Evolutionary conservation across 331 rosid species (phyloP).

Genomic region (Rosa hybrid): DNA sequence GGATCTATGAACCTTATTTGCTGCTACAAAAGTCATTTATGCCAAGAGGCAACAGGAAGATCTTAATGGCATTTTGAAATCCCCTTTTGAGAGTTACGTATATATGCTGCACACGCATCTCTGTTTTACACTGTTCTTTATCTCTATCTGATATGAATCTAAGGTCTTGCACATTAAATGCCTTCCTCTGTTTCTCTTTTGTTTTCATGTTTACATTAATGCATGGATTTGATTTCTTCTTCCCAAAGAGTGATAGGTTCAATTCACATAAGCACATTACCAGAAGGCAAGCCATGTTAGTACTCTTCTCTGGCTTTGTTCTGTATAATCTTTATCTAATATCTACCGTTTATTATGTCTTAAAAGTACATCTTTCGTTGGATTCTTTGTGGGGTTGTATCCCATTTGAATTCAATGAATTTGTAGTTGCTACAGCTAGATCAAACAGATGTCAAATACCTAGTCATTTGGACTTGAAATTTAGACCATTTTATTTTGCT

Average conservation of each 20-base stretch:
- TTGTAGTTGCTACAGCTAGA: conserved; percentile 1
- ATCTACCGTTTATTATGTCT: not conserved
- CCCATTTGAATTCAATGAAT: not conserved
- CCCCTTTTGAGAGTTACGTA: conserved; percentile 11
- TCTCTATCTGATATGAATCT: not conserved
- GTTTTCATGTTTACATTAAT: conserved; percentile 6
- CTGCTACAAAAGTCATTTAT: not conserved
- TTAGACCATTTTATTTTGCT: conserved; percentile 1
- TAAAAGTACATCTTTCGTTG: not conserved
- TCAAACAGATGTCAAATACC: conserved; percentile 22
- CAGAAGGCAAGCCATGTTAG: conserved; percentile 9
- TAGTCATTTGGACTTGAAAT: not conserved
- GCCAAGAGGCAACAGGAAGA: not conserved
- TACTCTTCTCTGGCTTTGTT: not conserved
- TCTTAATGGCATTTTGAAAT: not conserved
- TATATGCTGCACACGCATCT: conserved; percentile 9
- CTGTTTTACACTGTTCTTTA: conserved; percentile 6
- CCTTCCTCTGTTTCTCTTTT: not conserved
- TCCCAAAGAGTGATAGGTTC: not conserved
- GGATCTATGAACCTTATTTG: not conserved
- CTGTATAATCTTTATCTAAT: not conserved
- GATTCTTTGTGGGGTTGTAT: conserved; percentile 5
- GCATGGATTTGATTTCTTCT: not conserved
- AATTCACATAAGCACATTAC: not conserved
- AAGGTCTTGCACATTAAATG: not conserved